Evolutionary conservation across 306 rosid species (phyloP), one percentile per base, ranked within the genome.

Genomic region (Fragaria ananassa): DNA sequence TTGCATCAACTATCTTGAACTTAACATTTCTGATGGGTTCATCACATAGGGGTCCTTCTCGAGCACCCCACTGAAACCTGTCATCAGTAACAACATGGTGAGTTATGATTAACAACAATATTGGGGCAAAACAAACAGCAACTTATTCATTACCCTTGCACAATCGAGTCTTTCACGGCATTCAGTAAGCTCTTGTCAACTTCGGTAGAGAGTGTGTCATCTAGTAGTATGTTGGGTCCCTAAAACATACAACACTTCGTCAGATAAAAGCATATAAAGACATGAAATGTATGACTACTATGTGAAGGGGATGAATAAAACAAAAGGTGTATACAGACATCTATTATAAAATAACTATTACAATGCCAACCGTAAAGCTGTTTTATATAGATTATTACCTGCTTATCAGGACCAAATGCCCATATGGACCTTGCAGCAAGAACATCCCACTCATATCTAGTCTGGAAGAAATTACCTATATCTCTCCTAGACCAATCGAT

Each of bases 391-490:
- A 34, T 41, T 41, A 27, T 70, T 86, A 94, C 99, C 97, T 90
- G 99, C 86, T 92, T 92, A 80, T 95, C 97, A 75, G 99, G 99
- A 81, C 99, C 97, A 87, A 95, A 95, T 74, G 99, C 98, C 99
- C 98, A 95, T 76, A 95, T 95, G 71, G 99, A 92, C 61, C 98
- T 82, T 14, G 98, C 96, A 80, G 99, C 99, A 70, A 95, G 99
- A 65, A 95, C 93, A 85, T 95, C 99, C 99, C 97, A 92, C 54
- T 91, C 98, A 80, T 95, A 92, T 78, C 83, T 88, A 41, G 97
- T 89, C 88, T 95, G 97, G 83, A 95, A 95, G 86, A 95, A 92
- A 76, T 95, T 96, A 74, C 99, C 99, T 8, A 95, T 87, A 82
- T 89, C 91, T 80, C 93, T 95, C 67, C 90, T 79, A 41, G 89